Evolutionary conservation across 441 rosid genomes (phyloP).

Genomic region (Brassica balearica): DNA sequence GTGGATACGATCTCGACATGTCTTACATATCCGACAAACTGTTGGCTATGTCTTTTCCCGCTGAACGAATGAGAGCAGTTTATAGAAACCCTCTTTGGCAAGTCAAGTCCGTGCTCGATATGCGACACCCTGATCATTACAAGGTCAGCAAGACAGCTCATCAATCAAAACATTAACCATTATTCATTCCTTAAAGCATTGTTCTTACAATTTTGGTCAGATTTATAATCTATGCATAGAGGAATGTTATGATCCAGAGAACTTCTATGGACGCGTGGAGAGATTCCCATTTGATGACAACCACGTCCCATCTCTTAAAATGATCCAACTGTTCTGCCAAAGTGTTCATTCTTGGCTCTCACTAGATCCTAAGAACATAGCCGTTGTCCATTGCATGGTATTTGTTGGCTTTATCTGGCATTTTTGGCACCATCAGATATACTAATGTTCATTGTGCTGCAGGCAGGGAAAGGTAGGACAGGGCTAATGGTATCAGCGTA

Average conservation of each 20-base stretch:
- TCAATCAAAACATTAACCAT: neutral
- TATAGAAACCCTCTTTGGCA: conserved; percentile 94
- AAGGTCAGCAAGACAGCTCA: conserved; percentile 53
- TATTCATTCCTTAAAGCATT: neutral
- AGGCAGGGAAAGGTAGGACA: conserved; percentile 97
- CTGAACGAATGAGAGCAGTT: conserved; percentile 81
- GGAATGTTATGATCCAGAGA: conserved; percentile 69
- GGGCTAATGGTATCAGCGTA: conserved; percentile 90
- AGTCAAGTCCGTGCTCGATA: conserved; percentile 87
- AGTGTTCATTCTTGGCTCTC: conserved; percentile 84
- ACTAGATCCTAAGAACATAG: conserved; percentile 68
- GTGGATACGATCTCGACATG: conserved; percentile 94
- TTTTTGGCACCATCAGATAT: neutral
- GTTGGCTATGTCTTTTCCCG: conserved; percentile 91
- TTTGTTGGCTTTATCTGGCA: neutral
- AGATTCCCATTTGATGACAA: conserved; percentile 85
- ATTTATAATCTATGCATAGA: conserved; percentile 85
- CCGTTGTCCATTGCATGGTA: conserved; percentile 95
- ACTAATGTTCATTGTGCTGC: conserved; percentile 34
- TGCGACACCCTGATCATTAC: conserved; percentile 76
- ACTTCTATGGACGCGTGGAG: conserved; percentile 83
- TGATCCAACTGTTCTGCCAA: conserved; percentile 78
- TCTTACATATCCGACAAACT: conserved; percentile 75
- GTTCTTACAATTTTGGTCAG: conserved; percentile 41
- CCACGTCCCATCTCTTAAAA: conserved; percentile 78